phyloP scores from a whole-genome alignment of 139 green algal species.

The Chlamydomonas applanata region DNA sequence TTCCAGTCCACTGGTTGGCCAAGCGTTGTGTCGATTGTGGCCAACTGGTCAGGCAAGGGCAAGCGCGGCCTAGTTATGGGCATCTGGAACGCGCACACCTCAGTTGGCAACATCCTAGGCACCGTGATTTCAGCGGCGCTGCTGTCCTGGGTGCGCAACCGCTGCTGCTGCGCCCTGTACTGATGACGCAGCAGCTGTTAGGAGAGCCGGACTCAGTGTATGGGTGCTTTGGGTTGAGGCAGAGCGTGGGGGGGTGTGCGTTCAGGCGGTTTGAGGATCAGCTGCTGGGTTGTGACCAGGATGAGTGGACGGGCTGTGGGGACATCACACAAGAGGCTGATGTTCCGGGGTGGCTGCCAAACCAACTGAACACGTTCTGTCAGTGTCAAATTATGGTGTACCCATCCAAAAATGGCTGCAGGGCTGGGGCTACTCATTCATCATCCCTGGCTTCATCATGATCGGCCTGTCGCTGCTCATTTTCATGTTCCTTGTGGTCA shows the following conservation, averaged over 20 bases:
- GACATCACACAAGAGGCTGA: no score
- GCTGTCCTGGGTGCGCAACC: constrained; percentile 39
- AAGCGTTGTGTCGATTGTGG: constrained; percentile 88
- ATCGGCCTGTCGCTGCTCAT: constrained; percentile 53
- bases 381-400: no score
- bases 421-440: constrained; percentile 92
- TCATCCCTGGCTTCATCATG: constrained; percentile 76
- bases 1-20: constrained; percentile 94
- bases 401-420: constrained; percentile 27
- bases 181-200: not conserved
- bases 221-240: no score
- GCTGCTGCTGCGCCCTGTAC: not conserved
- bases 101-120: constrained; percentile 91
- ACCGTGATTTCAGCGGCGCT: constrained; percentile 73
- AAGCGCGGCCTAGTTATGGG: constrained; percentile 93
- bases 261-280: no score
- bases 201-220: no score
- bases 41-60: constrained; percentile 94
- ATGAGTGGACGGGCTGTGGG: no score
- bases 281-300: no score
- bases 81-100: constrained; percentile 96
- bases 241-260: no score
- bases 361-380: no score
- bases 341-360: no score
- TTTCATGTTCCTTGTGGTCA: constrained; percentile 76